Base-by-base conservation (phyloP, 768 basidiomycete genomes). In the Lentinus tigrinus region DNA sequence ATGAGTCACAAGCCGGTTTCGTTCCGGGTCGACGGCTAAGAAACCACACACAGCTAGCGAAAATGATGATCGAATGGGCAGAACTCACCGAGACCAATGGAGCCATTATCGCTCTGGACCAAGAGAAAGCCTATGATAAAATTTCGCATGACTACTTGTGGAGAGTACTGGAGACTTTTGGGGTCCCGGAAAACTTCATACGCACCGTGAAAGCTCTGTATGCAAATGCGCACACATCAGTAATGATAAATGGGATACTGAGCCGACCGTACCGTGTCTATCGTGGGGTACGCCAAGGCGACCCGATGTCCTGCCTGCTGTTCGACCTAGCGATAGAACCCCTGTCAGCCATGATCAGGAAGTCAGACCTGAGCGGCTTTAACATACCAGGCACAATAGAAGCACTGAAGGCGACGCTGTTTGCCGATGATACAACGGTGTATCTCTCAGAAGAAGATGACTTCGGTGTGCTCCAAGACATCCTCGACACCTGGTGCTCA, bases 1-100 rank as follows among this genome's bases (percentile, higher is more conserved):
- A 78, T 54, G 16, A n/a, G 1, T 60, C 73, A 63, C 77, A 78
- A 60, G 69, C 76, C 0, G 77, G 77, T 0, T 80, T 80, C 27
- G 64, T 80, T 0, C 65, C 56, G 17, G 70, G 68, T 0, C 24
- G 73, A 8, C 55, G 56, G 0, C 74, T 80, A 3, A 58, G 54
- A 0, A 67, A 78, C 65, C 73, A 75, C 0, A 74, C 67, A 0
- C 19, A 66, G 0, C 67, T 76, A 0, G 54, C 67, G 0, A 53
- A 72, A 40, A 28, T 47, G 27, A 59, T 64, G 42, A 52, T 59
- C 4, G 38, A 46, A 8, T 62, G 56, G 21, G 50, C 56, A 3
- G 63, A 64, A n/a, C 26, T 21, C 4, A 21, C 21, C 1, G 57
- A 58, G 24, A 14, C 36, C 10, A 46, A 64, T 21, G 63, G 63